Evolutionary conservation across 345 rosid species (phyloP).

Genomic region (Lepidium africanum): DNA sequence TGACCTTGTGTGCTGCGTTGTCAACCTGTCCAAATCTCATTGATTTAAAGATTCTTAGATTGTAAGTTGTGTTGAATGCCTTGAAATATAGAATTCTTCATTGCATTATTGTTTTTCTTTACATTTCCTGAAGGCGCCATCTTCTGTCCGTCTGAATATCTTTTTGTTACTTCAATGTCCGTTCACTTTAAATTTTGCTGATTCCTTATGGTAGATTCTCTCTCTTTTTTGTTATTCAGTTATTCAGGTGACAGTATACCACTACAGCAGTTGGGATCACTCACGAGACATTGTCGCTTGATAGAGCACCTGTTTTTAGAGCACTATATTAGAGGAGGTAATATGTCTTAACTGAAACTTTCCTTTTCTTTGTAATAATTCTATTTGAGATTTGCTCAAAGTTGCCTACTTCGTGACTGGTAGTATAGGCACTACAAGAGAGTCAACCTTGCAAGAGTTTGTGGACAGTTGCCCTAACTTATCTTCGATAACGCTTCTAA

Average conservation of each 20-base stretch:
- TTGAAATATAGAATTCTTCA: neutral
- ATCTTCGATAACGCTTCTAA: constrained; percentile 60
- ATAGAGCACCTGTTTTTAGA: constrained; percentile 72
- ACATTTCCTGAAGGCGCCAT: neutral
- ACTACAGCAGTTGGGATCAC: constrained; percentile 51
- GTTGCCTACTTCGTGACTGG: constrained; percentile 41
- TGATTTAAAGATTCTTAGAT: constrained; percentile 80
- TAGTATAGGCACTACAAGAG: constrained; percentile 57
- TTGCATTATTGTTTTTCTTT: neutral
- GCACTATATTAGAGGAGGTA: constrained; percentile 45
- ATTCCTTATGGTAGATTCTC: neutral
- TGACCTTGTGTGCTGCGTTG: constrained; percentile 52
- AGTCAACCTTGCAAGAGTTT: constrained; percentile 53
- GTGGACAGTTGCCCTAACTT: constrained; percentile 60
- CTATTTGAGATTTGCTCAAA: constrained; percentile 1
- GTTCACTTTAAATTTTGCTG: neutral
- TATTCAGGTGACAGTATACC: constrained; percentile 34
- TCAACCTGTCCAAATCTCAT: constrained; percentile 61
- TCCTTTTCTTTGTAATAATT: neutral
- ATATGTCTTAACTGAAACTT: constrained; percentile 1
- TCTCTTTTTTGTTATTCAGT: constrained; percentile 1
- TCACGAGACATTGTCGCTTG: constrained; percentile 56
- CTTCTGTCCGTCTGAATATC: neutral
- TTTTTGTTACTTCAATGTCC: neutral
- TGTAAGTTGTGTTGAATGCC: constrained; percentile 47